Evolutionary conservation across 2,329 filamentous ascomycete genomes (phyloP), one percentile per base, ranked within the genome.

Genomic region (Diaporthe nobilis): DNA sequence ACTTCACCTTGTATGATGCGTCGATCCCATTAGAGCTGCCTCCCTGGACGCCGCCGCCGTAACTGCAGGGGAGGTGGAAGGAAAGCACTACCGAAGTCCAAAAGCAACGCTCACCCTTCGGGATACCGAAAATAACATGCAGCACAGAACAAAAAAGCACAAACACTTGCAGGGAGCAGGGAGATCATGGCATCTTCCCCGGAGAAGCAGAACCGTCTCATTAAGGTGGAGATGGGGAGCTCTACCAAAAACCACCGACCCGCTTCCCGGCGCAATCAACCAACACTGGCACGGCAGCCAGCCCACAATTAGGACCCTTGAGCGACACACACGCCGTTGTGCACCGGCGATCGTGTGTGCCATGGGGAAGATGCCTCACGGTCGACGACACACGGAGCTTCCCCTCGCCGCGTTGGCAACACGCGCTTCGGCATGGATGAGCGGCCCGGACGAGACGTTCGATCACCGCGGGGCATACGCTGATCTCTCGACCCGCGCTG

Each of bases 321-420:
- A 47, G 34, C 12, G n/a, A 42, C 49, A 70, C 5, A 39, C n/a
- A 28, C 13, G 49, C 13, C 15, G 22, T 53, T 25, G 31, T 22
- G 47, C 31, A 8, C 47, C 28, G 47, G 15, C 13, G 22, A 53
- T 53, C 31, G 22, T 2, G 65, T n/a, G 28, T 70, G 49, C 47
- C 47, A 53, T 42, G 47, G 65, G 22, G 31, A 28, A n/a, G 31
- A 25, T 25, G 34, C 22, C 9, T 42, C 65, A 34, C 53, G 49
- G 34, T 9, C 31, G 34, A 31, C 65, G 65, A 55, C 49, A 68
- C 63, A 55, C 65, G 49, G 65, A 70, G n/a, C n/a, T 7, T 31
- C n/a, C n/a, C 47, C 34, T 55, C 49, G 65, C 65, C 47, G 65
- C 49, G 65, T 70, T 55, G 65, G 65, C 34, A 70, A 10, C 65